Base-by-base conservation (phyloP, 371 early-diverging fungal genomes). In the Mucor lusitanicus region DNA sequence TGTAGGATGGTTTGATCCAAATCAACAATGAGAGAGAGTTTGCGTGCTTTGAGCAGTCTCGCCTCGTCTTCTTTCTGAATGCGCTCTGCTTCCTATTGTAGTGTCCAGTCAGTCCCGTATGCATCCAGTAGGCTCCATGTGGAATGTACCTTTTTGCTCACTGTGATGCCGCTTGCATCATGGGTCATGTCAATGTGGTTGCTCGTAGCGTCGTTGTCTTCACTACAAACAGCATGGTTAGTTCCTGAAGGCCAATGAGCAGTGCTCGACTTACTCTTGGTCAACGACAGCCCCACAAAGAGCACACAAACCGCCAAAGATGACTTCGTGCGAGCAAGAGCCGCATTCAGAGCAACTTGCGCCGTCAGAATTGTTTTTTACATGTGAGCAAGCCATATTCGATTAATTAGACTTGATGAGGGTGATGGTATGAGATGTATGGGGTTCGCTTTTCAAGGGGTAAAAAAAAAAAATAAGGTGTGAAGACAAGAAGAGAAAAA, bases 1-100 rank as follows among this genome's bases (percentile, higher is more conserved):
- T 99, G 99, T 27, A 99, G 92, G 19, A 99, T 85, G 1, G 99
- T 99, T 77, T 98, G 99, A 77, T 99, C 99, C 39, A 99, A 85
- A 84, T 99, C 99, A 28, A 99, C 87, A 56, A 99, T 90, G 19
- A 99, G 78, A 4, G 96, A 93, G 21, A 99, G 87, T 68, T 92
- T 95, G 40, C 86, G 84, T 35, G 82, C 84, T 9, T 76, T 58
- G 61, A 89, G 68, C 56, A 99, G 80, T 55, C 93, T 76, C 6
- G 83, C 64, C 19, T 89, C 85, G 30, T 86, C 92, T 50, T 89
- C 88, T 17, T 84, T 72, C 55, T 95, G 97, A 19, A 96, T 64
- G 2, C 90, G 72, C 59, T 87, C 79, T 1, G 97, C 97, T 67
- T 94, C 95, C 90, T 94, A 75, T 21, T 4, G 37, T 37, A 37